A percentile compares a stretch with the other conserved stretches of the same genome.
Conservation (phyloP, 139 green algal species). For the Microglena sp. region DNA sequence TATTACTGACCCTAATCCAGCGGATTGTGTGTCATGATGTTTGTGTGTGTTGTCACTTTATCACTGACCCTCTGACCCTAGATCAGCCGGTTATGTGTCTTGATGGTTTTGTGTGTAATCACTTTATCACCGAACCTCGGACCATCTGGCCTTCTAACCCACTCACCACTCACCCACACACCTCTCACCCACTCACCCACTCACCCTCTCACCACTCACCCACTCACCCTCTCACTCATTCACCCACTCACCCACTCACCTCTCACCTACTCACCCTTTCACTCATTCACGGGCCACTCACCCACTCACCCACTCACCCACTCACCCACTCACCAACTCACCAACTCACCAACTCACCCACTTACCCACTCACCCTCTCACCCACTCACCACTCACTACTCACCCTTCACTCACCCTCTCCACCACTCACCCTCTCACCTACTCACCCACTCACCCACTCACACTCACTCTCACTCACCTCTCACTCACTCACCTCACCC, state of each 20-base stretch:
- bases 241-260: background rate
- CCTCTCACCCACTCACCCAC: background rate
- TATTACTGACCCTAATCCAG: background rate
- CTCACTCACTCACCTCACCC: background rate
- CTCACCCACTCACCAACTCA: background rate
- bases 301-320: background rate
- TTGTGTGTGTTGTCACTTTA: too few relatives aligned
- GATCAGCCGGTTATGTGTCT: background rate
- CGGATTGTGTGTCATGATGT: background rate
- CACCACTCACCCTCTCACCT: background rate
- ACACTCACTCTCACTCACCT: background rate
- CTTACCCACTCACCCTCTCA: background rate
- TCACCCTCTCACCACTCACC: background rate
- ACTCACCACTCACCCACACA: background rate
- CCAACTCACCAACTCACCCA: background rate
- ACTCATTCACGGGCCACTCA: background rate
- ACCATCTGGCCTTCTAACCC: background rate
- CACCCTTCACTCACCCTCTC: conserved; percentile 2
- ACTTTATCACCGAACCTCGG: background rate
- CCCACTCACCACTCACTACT: background rate
- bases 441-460: background rate
- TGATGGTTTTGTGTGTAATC: background rate
- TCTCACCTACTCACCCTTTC: background rate
- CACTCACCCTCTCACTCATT: background rate
- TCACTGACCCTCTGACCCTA: background rate